Percentiles rank a stretch among this genome's conserved stretches.
These are phyloP conservation scores for Xeromyces bisporus DNA, from an alignment of 495 filamentous ascomycete species.

Conservation along the genomic window DNA sequence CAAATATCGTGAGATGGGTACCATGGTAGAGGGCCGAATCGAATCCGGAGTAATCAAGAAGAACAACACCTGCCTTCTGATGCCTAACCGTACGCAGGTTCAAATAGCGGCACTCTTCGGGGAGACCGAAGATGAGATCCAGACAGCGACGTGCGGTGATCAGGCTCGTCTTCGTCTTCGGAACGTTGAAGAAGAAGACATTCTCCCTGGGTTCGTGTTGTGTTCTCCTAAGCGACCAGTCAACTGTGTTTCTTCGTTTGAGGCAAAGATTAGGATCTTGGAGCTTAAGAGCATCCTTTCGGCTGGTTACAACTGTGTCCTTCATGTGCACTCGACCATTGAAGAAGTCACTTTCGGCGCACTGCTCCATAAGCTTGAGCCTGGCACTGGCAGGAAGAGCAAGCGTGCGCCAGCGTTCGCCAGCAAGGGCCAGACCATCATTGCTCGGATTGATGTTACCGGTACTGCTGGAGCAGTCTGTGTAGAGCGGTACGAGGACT, in stretches of 20 bases:
- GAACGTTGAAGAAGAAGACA: slow-evolving; percentile 93
- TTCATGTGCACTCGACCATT: slow-evolving; percentile 81
- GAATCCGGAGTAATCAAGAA: slow-evolving; percentile 89
- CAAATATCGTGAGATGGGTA: slow-evolving; percentile 96
- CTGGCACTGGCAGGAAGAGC: slow-evolving; percentile 85
- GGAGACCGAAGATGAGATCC: slow-evolving; percentile 87
- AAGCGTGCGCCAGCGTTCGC: slow-evolving; percentile 86
- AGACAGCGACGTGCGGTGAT: slow-evolving; percentile 69
- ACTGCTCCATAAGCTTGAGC: slow-evolving; percentile 87
- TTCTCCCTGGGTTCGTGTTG: slow-evolving; percentile 90
- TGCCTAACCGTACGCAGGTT: slow-evolving; percentile 78
- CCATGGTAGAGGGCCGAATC: slow-evolving; percentile 92
- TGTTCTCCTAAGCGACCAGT: slow-evolving; percentile 85
- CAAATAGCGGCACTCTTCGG: slow-evolving; percentile 74
- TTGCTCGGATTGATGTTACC: slow-evolving; percentile 75
- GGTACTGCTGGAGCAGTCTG: slow-evolving; percentile 75
- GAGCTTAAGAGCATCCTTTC: slow-evolving; percentile 88
- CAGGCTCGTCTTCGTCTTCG: slow-evolving; percentile 85
- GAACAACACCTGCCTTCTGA: slow-evolving; percentile 65
- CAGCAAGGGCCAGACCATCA: slow-evolving; percentile 81
- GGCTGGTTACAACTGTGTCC: slow-evolving; percentile 78
- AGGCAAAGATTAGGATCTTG: slow-evolving; percentile 91
- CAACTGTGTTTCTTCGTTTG: slow-evolving; percentile 75
- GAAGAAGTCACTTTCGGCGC: slow-evolving; percentile 84
- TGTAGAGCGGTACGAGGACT: slow-evolving; percentile 85